phyloP scores from a whole-genome alignment of 2,329 filamentous ascomycete genomes.

The Septoria linicola region DNA sequence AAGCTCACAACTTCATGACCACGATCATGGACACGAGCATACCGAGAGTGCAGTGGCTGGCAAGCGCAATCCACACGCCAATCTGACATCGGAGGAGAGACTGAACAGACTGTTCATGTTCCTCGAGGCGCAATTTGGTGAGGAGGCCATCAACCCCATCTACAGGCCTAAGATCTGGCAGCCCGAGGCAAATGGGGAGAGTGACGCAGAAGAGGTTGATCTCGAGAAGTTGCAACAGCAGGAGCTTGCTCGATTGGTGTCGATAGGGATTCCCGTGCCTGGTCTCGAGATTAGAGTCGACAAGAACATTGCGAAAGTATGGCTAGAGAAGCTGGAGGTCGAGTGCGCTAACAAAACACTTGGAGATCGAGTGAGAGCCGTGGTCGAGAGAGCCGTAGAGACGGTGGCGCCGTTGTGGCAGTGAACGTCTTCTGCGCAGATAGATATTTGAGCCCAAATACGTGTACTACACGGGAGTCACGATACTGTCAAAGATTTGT shows the following conservation, averaged over 20 bases:
- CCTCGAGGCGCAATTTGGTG: constrained; percentile 92
- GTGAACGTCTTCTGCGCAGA: neutral
- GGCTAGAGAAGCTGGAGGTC: constrained; percentile 88
- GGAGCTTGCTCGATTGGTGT: constrained; percentile 77
- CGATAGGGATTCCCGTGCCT: constrained; percentile 84
- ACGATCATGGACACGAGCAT: constrained; percentile 35
- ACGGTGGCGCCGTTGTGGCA: constrained; percentile 31
- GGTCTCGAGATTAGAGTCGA: constrained; percentile 85
- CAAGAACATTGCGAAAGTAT: constrained; percentile 81
- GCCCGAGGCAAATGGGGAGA: constrained; percentile 10
- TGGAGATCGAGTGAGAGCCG: constrained; percentile 78
- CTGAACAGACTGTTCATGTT: constrained; percentile 89
- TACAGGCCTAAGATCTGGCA: constrained; percentile 58
- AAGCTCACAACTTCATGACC: constrained; percentile 54
- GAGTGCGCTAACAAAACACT: constrained; percentile 75
- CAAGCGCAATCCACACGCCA: constrained; percentile 68
- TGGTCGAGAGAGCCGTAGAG: constrained; percentile 71
- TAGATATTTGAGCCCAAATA: too few species aligned
- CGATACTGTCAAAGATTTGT: neutral
- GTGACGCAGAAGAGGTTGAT: constrained; percentile 39
- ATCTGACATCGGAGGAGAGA: constrained; percentile 70
- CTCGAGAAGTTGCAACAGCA: constrained; percentile 57
- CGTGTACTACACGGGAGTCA: too few species aligned
- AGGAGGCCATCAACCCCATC: constrained; percentile 76
- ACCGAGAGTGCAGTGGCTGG: constrained; percentile 15